phyloP scores from a whole-genome alignment of 257 asterid genomes.

The Haberlea rhodopensis region DNA sequence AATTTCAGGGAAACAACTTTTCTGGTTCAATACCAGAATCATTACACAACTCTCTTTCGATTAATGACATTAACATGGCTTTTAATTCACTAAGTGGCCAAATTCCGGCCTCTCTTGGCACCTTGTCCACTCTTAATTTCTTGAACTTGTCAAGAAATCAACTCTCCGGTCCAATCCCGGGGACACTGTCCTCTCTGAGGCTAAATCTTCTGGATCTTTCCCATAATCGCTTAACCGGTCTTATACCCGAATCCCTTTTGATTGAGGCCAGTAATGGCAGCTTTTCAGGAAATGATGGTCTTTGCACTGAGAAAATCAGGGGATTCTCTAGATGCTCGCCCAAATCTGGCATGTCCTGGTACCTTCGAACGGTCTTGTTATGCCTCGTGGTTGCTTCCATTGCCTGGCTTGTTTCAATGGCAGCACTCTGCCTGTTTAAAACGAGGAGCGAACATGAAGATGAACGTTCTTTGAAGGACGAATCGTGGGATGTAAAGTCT shows the following conservation, averaged over 20 bases:
- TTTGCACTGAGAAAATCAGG: constrained; percentile 57
- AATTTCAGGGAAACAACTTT: constrained; percentile 53
- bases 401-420: constrained; percentile 36
- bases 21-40: constrained; percentile 71
- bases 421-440: constrained; percentile 38
- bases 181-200: constrained; percentile 52
- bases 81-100: constrained; percentile 51
- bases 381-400: constrained; percentile 37
- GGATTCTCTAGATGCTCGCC: constrained; percentile 47
- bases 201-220: constrained; percentile 79
- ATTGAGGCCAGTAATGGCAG: constrained; percentile 62
- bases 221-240: constrained; percentile 54
- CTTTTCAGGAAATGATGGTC: constrained; percentile 60
- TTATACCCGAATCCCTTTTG: constrained; percentile 58
- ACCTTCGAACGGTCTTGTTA: constrained; percentile 33
- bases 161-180: constrained; percentile 70
- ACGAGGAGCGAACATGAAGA: constrained; percentile 27
- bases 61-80: constrained; percentile 62
- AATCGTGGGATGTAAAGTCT: constrained; percentile 69
- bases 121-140: constrained; percentile 58
- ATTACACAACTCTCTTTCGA: constrained; percentile 54
- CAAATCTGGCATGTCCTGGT: constrained; percentile 29
- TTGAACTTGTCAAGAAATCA: constrained; percentile 68
- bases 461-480: constrained; percentile 52
- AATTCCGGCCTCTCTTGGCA: constrained; percentile 59